Conservation (phyloP, 2,329 filamentous ascomycete species). For the Ambrosiella beaveri region DNA sequence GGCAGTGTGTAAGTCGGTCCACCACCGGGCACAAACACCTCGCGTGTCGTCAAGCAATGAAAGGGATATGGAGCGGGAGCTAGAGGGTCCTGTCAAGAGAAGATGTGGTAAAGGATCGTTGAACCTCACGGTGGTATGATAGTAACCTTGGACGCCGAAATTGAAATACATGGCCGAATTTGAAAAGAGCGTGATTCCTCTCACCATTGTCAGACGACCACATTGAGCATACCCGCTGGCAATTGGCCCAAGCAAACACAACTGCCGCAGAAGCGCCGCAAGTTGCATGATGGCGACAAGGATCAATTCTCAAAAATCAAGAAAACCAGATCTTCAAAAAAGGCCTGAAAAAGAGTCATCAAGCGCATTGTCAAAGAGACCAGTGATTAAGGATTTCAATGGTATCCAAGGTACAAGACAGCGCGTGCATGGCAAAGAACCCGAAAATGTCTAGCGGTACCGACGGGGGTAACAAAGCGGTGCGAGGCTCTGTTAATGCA, state of each 20-base stretch:
- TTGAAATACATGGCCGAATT: not conserved
- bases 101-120: not conserved
- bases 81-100: not conserved
- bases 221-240: not conserved
- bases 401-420: not conserved
- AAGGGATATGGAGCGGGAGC: not conserved
- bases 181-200: not conserved
- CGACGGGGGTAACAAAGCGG: no score
- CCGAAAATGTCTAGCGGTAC: not conserved
- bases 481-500: not conserved
- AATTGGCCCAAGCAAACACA: not conserved
- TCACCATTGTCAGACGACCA: constrained; percentile 7
- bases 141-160: not conserved
- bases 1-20: not conserved
- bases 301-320: not conserved
- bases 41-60: not conserved
- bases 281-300: not conserved
- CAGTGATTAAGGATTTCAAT: not conserved
- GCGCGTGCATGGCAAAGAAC: not conserved
- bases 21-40: not conserved
- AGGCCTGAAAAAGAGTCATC: not conserved
- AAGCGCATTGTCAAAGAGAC: not conserved
- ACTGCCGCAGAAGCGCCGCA: not conserved
- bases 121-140: constrained; percentile 1
- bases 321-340: not conserved